These are phyloP conservation scores for Pseudoneurospora amorphoporcata DNA, from an alignment of 495 filamentous ascomycete species.

Conservation along the genomic window DNA sequence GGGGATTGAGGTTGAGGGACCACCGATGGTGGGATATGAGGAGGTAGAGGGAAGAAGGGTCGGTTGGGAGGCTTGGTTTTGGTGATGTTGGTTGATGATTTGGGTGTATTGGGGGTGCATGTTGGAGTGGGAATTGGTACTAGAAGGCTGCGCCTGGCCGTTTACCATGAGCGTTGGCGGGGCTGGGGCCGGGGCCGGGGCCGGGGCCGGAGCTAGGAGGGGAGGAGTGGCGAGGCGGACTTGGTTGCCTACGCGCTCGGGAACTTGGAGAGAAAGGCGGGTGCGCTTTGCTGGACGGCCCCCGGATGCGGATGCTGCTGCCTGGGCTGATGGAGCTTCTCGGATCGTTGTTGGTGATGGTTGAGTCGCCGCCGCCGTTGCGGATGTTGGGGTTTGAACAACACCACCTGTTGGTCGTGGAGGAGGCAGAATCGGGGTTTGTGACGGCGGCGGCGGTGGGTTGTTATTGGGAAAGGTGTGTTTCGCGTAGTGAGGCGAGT, in stretches of 20 bases:
- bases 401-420: background rate
- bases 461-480: constrained; percentile 26
- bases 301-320: constrained; percentile 12
- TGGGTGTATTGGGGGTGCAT: background rate
- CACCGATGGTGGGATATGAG: background rate
- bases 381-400: constrained; percentile 5
- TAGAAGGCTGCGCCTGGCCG: constrained; percentile 32
- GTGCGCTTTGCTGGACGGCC: constrained; percentile 34
- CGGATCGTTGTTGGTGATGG: constrained; percentile 2
- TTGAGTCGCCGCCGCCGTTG: constrained; percentile 10
- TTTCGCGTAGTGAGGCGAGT: constrained; percentile 20
- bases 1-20: background rate
- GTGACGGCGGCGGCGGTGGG: constrained; percentile 16
- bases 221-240: constrained; percentile 74
- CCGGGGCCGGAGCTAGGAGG: constrained; percentile 8
- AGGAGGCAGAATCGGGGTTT: constrained; percentile 14
- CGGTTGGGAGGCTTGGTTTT: background rate
- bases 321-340: background rate
- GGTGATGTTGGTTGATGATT: background rate
- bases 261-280: constrained; percentile 71
- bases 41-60: background rate
- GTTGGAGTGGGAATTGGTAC: constrained; percentile 4
- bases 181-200: no score
- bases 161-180: constrained; percentile 52
- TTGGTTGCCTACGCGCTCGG: constrained; percentile 58